Evolutionary conservation across 495 filamentous ascomycete species (phyloP), one percentile per base, ranked within the genome.

Genomic region (Penicillium parvum): DNA sequence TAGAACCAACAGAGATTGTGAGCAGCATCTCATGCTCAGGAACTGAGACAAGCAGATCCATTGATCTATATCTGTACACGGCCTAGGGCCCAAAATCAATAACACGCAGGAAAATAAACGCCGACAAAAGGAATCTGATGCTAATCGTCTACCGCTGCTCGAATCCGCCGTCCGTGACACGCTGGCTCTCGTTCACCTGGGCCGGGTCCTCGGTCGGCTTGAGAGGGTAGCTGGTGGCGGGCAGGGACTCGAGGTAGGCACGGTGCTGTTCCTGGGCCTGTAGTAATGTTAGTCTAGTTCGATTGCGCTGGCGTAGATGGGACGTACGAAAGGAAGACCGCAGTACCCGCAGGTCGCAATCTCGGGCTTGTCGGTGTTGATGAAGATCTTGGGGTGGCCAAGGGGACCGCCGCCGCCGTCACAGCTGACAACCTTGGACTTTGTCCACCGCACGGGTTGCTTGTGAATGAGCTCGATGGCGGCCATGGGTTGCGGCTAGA

Each of bases 351-450:
- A 98, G 58, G 75, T 75, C 58, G 75, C 79, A 60, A 98, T 95
- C 72, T 96, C 81, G 43, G 92, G 84, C 77, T 96, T 96, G 71
- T 98, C 92, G 51, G 86, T 83, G 67, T 98, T 98, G 77, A 98
- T 98, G 65, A 85, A 98, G 65, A 98, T 84, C 59, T 77, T 77
- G 27, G 92, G 92, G 67, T 98, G 92, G 18, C 92, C 92, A 25
- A 86, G 71, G 37, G 91, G 85, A 14, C 92, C 94, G 47, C 92
- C 92, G 40, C 94, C 92, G 41, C 92, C 92, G 60, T 97, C 90
- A 61, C 92, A 98, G 40, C 79, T 81, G 32, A 94, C 91, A 25
- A 86, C 62, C 36, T 79, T 72, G 47, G 85, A 77, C 64, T 94
- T 84, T 36, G 80, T 85, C 90, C 91, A 98, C 58, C 83, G 78